Evolutionary conservation across 2,329 filamentous ascomycete species (phyloP).

Genomic region (Clonostachys byssicola): DNA sequence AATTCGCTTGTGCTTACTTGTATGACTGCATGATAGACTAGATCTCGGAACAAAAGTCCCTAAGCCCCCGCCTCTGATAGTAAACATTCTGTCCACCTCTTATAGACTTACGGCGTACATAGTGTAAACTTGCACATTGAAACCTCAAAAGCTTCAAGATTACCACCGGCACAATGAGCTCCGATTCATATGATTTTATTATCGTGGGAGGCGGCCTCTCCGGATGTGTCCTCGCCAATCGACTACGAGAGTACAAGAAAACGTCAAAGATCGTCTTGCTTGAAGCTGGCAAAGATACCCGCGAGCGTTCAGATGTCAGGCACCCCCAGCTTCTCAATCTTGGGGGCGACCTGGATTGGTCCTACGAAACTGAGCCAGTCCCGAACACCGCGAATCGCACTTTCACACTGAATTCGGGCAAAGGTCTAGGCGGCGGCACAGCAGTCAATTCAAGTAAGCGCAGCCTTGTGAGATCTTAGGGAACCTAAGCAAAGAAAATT

Average conservation of each 20-base stretch:
- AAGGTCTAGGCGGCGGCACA: constrained; percentile 32
- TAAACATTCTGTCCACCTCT: no score
- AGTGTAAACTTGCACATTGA: no score
- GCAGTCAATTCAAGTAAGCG: constrained; percentile 28
- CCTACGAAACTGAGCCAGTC: constrained; percentile 24
- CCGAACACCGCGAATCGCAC: constrained; percentile 11
- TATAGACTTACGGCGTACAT: no score
- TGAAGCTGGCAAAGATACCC: constrained; percentile 26
- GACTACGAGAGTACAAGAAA: constrained; percentile 11
- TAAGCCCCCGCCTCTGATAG: no score
- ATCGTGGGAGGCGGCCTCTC: constrained; percentile 23
- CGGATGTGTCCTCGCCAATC: constrained; percentile 24
- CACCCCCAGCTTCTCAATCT: constrained; percentile 16
- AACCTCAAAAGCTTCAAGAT: no score
- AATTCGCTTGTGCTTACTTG: no score
- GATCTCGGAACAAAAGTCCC: no score
- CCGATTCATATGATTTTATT: constrained; percentile 14
- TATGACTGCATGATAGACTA: no score
- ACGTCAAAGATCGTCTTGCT: constrained; percentile 24
- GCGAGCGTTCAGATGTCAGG: constrained; percentile 7
- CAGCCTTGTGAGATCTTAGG: background rate
- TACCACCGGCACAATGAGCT: background rate
- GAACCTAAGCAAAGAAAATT: no score
- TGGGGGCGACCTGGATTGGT: constrained; percentile 24
- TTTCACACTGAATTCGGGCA: constrained; percentile 21